Evolutionary conservation across 1,284 basidiomycete species (phyloP), one percentile per base, ranked within the genome.

Genomic region (Boletus semigastroideus): DNA sequence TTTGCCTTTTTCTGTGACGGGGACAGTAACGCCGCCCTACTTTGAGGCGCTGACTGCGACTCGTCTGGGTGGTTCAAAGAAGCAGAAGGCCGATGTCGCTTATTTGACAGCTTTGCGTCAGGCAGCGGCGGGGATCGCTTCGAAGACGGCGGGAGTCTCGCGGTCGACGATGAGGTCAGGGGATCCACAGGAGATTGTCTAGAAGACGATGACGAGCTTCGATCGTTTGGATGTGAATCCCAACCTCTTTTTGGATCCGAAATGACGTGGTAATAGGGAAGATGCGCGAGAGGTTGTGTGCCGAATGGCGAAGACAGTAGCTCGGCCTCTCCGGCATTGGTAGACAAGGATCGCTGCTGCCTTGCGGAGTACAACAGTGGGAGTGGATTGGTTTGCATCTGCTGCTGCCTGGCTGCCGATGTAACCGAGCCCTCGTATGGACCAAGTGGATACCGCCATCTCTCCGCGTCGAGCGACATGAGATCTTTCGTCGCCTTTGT

Each of bases 1-100:
- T 95, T 95, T 38, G 90, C 91, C 68, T 94, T 93, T 71, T 95
- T 95, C 74, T 95, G 92, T 10, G 87, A 88, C 1, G 84, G 79
- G 0, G 86, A 83, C 16, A 92, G 74, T 16, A 90, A 72, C 0
- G 77, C 64, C 1, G 41, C 49, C 58, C 60, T 69, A 16, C 48
- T 59, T 28, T 57, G 52, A 28, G 55, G 38, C 13, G 28, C 41
- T 41, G 49, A 39, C 5, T 59, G 59, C 5, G 54, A 30, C 4
- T 66, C 67, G 16, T 59, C 61, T 5, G 19, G 20, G 16, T 45
- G 20, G 27, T 48, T 46, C 34, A 47, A 54, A 11, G 64, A 49
- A 30, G 39, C 16, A 27, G 57, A 55, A 7, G 56, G 46, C 8
- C 69, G 59, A 44, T 56, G 53, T 27, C 66, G 77, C 56, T 82